phyloP scores from a whole-genome alignment of 2,329 filamentous ascomycete genomes.

The Verticillium zaregamsianum region DNA sequence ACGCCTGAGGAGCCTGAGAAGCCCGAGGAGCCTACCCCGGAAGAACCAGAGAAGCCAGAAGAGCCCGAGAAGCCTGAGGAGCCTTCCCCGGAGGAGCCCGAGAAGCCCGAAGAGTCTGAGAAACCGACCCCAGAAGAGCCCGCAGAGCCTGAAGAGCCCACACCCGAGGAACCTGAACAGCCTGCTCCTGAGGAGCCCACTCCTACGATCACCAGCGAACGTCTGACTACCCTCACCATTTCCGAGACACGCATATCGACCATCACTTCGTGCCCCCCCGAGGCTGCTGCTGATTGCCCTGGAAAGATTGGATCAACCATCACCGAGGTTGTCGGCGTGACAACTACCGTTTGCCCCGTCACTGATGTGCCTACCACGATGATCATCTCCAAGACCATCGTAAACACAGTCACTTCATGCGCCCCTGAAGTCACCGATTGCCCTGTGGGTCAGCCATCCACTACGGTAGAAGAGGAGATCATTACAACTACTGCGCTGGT shows the following conservation, averaged over 20 bases:
- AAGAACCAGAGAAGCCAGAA: background rate
- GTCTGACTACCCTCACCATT: conserved; percentile 15
- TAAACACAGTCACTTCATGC: conserved; percentile 7
- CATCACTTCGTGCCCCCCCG: conserved; percentile 22
- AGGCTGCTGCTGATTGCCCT: conserved; percentile 18
- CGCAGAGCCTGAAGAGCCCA: background rate
- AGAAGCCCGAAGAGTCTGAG: background rate
- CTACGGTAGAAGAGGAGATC: conserved; percentile 14
- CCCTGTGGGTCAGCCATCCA: conserved; percentile 13
- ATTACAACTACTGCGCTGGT: conserved; percentile 1
- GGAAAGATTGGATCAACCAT: background rate
- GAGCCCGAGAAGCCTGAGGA: background rate
- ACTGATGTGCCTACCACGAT: conserved; percentile 4
- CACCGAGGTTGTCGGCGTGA: conserved; percentile 18
- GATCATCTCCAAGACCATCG: conserved; percentile 5
- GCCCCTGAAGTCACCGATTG: conserved; percentile 2
- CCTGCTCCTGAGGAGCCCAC: background rate
- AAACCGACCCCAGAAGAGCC: background rate
- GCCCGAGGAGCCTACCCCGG: background rate
- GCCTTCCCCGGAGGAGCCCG: background rate
- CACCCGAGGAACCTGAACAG: background rate
- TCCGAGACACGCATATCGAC: conserved; percentile 21
- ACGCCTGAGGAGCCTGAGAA: background rate
- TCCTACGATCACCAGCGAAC: conserved; percentile 10
- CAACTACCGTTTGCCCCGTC: conserved; percentile 39